phyloP scores from a whole-genome alignment of 345 rosid genomes.

The Draba incana region DNA sequence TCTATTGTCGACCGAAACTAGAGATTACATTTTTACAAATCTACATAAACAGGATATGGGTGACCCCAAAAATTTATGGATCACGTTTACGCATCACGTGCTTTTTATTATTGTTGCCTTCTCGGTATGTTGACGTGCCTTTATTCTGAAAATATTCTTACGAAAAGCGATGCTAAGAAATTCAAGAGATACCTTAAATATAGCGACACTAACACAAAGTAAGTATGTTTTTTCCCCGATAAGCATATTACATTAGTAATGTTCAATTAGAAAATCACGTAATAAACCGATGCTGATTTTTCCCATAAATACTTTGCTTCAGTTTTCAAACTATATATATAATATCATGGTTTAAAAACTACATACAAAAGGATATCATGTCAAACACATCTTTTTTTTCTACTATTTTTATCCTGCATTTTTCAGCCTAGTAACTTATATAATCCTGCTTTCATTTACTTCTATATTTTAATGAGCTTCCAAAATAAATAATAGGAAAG shows the following conservation, averaged over 20 bases:
- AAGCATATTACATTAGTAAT: background rate
- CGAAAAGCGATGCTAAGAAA: background rate
- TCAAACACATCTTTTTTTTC: background rate
- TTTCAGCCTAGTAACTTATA: background rate
- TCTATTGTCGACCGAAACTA: too few relatives aligned
- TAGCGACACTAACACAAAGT: background rate
- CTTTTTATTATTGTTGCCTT: background rate
- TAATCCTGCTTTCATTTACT: background rate
- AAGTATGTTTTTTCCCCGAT: too few relatives aligned
- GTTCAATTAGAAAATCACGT: background rate
- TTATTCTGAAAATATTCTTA: slow-evolving; percentile 3
- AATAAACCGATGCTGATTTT: background rate
- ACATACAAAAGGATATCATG: background rate
- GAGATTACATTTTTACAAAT: background rate
- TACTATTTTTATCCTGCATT: background rate
- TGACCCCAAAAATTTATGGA: slow-evolving; percentile 22
- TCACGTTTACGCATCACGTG: slow-evolving; percentile 27
- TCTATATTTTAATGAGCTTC: background rate
- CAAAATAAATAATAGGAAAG: background rate
- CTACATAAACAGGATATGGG: background rate
- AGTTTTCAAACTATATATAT: background rate
- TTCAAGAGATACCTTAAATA: too few relatives aligned
- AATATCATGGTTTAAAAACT: background rate
- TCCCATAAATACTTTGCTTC: background rate
- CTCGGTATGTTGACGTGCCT: slow-evolving; percentile 12